Evolutionary conservation across 768 basidiomycete species (phyloP).

Genomic region (Rhodotorula paludigena): DNA sequence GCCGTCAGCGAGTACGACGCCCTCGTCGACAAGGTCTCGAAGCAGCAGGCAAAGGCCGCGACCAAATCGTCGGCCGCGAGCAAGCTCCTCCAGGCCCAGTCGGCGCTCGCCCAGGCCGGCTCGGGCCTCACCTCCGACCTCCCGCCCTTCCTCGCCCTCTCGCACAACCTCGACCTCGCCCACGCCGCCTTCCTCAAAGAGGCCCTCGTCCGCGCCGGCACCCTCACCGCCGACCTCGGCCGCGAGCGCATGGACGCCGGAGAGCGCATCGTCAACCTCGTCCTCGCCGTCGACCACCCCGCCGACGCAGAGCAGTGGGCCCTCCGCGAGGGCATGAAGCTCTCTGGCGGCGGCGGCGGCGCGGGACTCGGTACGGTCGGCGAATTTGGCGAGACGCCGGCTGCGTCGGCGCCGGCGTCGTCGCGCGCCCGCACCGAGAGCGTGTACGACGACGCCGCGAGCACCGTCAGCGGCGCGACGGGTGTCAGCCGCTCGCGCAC

Average conservation of each 20-base stretch:
- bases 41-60: slow-evolving; percentile 32
- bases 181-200: slow-evolving; percentile 35
- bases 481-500: slow-evolving; percentile 1
- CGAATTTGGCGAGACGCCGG: slow-evolving; percentile 28
- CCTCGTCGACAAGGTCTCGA: slow-evolving; percentile 27
- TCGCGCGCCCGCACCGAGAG: background rate
- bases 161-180: slow-evolving; percentile 25
- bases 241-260: slow-evolving; percentile 41
- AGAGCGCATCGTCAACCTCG: slow-evolving; percentile 29
- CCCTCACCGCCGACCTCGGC: slow-evolving; percentile 36
- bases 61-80: slow-evolving; percentile 19
- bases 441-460: slow-evolving; percentile 3
- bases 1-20: slow-evolving; percentile 30
- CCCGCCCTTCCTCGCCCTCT: slow-evolving; percentile 15
- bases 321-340: slow-evolving; percentile 17
- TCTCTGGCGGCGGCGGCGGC: background rate
- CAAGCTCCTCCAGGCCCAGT: slow-evolving; percentile 35
- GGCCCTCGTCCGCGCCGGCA: slow-evolving; percentile 29
- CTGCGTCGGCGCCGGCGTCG: background rate
- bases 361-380: background rate
- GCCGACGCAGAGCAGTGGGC: slow-evolving; percentile 32
- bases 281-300: slow-evolving; percentile 33
- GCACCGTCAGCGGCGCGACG: background rate
- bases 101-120: slow-evolving; percentile 18
- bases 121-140: slow-evolving; percentile 20